These are phyloP conservation scores for Leishmania tarentolae DNA, from an alignment of 208 protist genomes.

Conservation along the genomic window DNA sequence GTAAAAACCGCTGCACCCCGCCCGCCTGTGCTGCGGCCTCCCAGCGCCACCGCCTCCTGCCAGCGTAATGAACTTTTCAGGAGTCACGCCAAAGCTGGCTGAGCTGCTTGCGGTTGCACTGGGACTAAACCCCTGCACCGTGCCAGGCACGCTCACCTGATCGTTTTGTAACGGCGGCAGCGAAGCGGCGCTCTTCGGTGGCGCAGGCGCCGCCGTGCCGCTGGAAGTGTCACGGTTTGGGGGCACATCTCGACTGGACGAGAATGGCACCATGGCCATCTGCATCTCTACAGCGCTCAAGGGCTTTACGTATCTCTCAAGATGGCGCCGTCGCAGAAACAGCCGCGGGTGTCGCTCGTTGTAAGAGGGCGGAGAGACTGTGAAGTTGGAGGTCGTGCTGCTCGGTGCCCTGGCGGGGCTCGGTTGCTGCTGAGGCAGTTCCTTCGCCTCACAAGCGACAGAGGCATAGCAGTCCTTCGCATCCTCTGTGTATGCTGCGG, in stretches of 20 bases:
- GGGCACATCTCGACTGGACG: not conserved
- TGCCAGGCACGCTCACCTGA: not conserved
- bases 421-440: not conserved
- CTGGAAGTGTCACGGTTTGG: not conserved
- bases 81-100: constrained; percentile 3
- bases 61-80: constrained; percentile 1
- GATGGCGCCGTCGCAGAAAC: constrained; percentile 15
- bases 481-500: too few relatives aligned
- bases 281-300: constrained; percentile 9
- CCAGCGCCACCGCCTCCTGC: not conserved
- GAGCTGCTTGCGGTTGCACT: not conserved
- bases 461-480: too few relatives aligned
- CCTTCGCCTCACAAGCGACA: not conserved
- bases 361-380: constrained; percentile 8
- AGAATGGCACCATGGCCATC: not conserved
- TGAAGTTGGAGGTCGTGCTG: not conserved
- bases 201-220: not conserved
- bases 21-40: not conserved
- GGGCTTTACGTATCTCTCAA: not conserved
- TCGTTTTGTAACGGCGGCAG: constrained; percentile 7
- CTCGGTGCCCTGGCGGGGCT: not conserved
- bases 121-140: constrained; percentile 4
- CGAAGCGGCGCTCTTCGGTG: not conserved
- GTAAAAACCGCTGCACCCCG: not conserved
- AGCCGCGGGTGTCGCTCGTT: not conserved